These are phyloP conservation scores for Lasiodiplodia gonubiensis DNA, from an alignment of 2,329 filamentous ascomycete species.

Conservation along the genomic window DNA sequence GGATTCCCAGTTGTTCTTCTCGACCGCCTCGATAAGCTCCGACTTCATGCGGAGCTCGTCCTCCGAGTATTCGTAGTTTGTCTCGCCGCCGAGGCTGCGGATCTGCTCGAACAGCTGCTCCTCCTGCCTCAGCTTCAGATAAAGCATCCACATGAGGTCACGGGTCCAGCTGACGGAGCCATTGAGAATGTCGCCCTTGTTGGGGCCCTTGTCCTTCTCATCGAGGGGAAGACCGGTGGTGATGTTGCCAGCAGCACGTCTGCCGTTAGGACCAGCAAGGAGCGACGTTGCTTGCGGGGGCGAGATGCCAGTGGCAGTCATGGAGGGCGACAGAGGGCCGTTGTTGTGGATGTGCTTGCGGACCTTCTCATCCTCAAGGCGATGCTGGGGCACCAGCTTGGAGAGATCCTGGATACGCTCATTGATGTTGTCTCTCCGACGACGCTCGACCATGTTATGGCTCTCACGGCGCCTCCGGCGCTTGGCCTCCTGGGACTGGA, in stretches of 20 bases:
- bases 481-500: constrained; percentile 91
- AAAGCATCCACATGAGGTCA: constrained; percentile 96
- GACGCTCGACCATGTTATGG: constrained; percentile 94
- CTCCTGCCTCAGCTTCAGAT: constrained; percentile 87
- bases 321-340: constrained; percentile 82
- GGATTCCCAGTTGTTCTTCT: constrained; percentile 75
- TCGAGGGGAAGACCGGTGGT: constrained; percentile 91
- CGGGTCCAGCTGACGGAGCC: constrained; percentile 96
- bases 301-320: constrained; percentile 71
- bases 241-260: constrained; percentile 83
- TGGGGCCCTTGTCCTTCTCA: constrained; percentile 97
- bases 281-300: constrained; percentile 83
- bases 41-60: constrained; percentile 96
- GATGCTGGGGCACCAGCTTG: constrained; percentile 87
- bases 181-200: constrained; percentile 98
- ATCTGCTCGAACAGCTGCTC: constrained; percentile 76
- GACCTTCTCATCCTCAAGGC: constrained; percentile 95
- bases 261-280: constrained; percentile 81
- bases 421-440: constrained; percentile 96
- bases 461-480: constrained; percentile 88
- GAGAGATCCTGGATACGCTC: constrained; percentile 97
- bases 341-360: constrained; percentile 94
- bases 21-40: constrained; percentile 84
- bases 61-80: constrained; percentile 65
- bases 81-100: constrained; percentile 56